These are phyloP conservation scores for Candida railenensis DNA, from an alignment of 805 yeast species.

Conservation along the genomic window DNA sequence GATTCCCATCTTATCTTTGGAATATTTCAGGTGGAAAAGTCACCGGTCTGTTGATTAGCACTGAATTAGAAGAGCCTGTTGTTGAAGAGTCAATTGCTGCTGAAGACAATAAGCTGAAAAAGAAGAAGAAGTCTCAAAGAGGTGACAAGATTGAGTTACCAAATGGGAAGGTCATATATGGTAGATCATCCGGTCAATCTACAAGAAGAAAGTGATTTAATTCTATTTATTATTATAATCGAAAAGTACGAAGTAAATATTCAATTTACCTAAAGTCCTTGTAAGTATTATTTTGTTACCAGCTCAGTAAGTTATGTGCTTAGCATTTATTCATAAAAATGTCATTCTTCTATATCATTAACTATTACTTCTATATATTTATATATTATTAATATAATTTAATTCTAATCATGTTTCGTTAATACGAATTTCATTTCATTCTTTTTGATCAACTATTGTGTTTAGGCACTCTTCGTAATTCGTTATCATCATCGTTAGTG, in stretches of 20 bases:
- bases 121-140: constrained; percentile 29
- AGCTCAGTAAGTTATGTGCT: no score
- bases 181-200: constrained; percentile 16
- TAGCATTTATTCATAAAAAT: no score
- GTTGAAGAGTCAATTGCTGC: constrained; percentile 8
- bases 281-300: no score
- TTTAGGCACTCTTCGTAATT: constrained; percentile 42
- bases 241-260: no score
- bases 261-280: no score
- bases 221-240: neutral
- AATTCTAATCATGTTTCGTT: no score
- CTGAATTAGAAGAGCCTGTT: constrained; percentile 8
- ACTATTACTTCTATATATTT: no score
- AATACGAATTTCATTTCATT: neutral
- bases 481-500: constrained; percentile 27
- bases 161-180: constrained; percentile 57
- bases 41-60: constrained; percentile 13
- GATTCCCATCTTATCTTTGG: constrained; percentile 43
- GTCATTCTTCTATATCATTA: no score
- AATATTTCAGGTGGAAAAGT: constrained; percentile 42
- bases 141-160: constrained; percentile 53
- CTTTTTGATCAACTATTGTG: constrained; percentile 22
- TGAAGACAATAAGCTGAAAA: constrained; percentile 13
- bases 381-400: no score
- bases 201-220: neutral